Base-by-base conservation (phyloP, 352 stramenopile species). In the Phytophthora niederhauseri region DNA sequence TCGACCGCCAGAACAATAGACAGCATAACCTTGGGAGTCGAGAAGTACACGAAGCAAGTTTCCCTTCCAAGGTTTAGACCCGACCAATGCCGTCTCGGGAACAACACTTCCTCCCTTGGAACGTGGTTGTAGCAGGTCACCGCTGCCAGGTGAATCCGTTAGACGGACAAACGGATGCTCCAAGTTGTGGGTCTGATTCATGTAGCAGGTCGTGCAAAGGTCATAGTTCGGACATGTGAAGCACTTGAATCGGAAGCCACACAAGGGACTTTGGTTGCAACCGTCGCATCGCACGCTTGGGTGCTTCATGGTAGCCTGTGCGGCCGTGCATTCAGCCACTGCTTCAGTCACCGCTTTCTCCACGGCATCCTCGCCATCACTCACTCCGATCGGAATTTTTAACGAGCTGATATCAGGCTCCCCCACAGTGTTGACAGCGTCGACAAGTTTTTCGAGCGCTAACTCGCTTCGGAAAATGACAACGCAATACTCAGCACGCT, bases 221-320 rank as follows among this genome's bases (percentile, higher is more conserved):
- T 94, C 87, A 65, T 92, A 94, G 54, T 94, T 92, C 0, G 85
- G 58, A 41, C 87, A 94, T 8, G 72, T 80, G 34, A 85, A 90
- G 26, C 87, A 94, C 67, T 94, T 94, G 64, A 92, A 92, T 12
- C 87, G 81, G 55, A 81, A 91, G 11, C 87, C 87, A 43, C 70
- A 66, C 34, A 94, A 54, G 0, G 87, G 87, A 57, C 73, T 93
- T 53, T 90, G 79, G 59, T 91, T 87, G 53, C 87, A 94, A 12
- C 85, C 84, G 61, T 94, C 87, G 61, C 87, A 94, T 17, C 85
- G 83, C n/a, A 94, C 87, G 57, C 81, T 91, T 15, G 80, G 72
- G 68, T 89, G 82, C 4, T 83, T 78, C 61, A 87, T 76, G 4
- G 68, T 72, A 19, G 70, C 38, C 41, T 76, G 64, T 3, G 67